These are phyloP conservation scores for Agaricus sinodeliciosus DNA, from an alignment of 768 basidiomycete species.

Conservation along the genomic window DNA sequence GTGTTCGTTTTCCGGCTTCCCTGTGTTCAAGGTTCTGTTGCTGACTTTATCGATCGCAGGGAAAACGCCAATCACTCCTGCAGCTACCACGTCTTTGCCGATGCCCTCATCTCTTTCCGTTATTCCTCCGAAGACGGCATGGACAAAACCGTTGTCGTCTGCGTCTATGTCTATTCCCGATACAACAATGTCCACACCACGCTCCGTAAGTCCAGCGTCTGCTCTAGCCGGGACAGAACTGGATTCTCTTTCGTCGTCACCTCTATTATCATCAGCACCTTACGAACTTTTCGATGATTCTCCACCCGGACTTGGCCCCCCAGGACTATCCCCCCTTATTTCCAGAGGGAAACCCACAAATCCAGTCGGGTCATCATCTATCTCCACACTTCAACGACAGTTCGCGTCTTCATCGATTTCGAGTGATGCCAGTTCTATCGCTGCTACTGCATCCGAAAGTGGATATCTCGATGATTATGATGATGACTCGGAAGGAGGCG, in stretches of 20 bases:
- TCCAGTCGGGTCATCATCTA: constrained; percentile 4
- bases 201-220: neutral
- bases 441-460: neutral
- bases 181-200: neutral
- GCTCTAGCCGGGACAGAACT: neutral
- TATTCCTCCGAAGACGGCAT: neutral
- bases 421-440: neutral
- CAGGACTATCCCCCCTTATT: neutral
- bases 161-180: neutral
- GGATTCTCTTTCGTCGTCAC: neutral
- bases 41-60: neutral
- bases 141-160: neutral
- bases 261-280: neutral
- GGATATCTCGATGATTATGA: neutral
- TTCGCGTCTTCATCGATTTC: neutral
- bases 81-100: neutral
- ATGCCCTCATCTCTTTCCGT: neutral
- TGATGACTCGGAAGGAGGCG: neutral
- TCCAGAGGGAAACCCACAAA: neutral
- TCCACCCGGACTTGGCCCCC: neutral
- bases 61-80: constrained; percentile 4
- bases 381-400: neutral
- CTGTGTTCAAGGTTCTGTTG: neutral
- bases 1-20: neutral
- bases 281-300: neutral